These are phyloP conservation scores for Trichosanthes cucumerina DNA, from an alignment of 306 rosid species.

Conservation along the genomic window DNA sequence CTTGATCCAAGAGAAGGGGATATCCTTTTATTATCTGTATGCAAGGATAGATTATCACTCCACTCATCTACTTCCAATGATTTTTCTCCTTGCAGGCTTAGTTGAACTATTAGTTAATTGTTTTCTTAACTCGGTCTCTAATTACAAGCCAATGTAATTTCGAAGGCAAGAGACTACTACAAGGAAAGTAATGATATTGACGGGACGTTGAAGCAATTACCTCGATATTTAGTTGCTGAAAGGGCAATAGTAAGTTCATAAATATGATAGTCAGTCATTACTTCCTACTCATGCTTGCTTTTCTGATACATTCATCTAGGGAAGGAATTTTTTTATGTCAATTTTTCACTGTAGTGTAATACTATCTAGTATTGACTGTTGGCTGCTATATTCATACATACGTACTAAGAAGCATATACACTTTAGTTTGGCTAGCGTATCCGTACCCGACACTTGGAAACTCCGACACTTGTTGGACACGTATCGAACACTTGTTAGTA, in stretches of 20 bases:
- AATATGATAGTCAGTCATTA: conserved; percentile 16
- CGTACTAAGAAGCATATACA: no score
- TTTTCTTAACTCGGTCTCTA: conserved; percentile 35
- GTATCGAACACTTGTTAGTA: no score
- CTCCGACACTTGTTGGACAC: no score
- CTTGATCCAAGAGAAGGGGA: conserved; percentile 98
- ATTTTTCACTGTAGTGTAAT: background rate
- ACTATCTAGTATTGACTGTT: background rate
- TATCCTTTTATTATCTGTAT: conserved; percentile 57
- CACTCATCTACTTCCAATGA: conserved; percentile 9
- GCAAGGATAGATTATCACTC: background rate
- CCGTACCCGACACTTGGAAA: no score
- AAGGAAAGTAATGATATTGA: conserved; percentile 61
- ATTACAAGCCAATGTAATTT: conserved; percentile 51
- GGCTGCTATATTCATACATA: background rate
- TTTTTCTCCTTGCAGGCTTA: conserved; percentile 16
- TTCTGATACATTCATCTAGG: background rate
- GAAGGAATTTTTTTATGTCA: background rate
- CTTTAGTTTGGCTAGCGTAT: no score
- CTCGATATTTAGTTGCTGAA: conserved; percentile 78
- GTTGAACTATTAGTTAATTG: conserved; percentile 13
- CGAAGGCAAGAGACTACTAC: conserved; percentile 71
- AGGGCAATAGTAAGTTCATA: conserved; percentile 67
- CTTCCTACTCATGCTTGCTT: background rate
- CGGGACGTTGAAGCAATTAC: conserved; percentile 85